Base-by-base conservation (phyloP, 1,139 yeast genomes). In the Wickerhamomyces sp. region DNA sequence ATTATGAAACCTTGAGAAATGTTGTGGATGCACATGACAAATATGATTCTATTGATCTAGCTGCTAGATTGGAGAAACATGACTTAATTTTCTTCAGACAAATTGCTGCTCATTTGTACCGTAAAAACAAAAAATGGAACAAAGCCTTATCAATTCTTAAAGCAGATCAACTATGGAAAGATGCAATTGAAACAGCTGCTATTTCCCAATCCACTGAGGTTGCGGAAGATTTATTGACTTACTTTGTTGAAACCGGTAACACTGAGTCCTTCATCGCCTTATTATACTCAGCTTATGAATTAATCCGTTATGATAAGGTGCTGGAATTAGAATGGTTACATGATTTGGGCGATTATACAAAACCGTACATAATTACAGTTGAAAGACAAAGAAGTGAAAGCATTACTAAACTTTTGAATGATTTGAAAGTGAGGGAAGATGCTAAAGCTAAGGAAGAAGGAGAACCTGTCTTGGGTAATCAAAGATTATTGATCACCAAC, bases 181-280 rank as follows among this genome's bases (percentile, higher is more conserved):
- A 90, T 61, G 89, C 96, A 50, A 85, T 94, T 59, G 87, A 80
- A 59, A 90, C 97, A 10, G 96, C 95, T 30, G 79, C 96, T n/a
- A 65, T 79, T 42, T 88, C 97, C 16, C 78, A 77, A 50, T 82
- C 83, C 51, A 60, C 77, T 19, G 89, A 86, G 60, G 82, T 92
- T 59, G 90, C 95, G 22, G 95, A 88, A 61, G 98, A 90, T 45
- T 71, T 88, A 50, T 70, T 92, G 60, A 78, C 84, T 45, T 94
- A 92, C 69, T 92, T 92, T 64, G 97, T 94, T 45, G 97, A 90
- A 58, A 89, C 95, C 35, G 98, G 96, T 56, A 92, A 92, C 69
- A 89, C 84, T 64, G 98, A 92, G 69, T 88, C 96, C 58, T 87
- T 88, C 60, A 87, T 89, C 55, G 97, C 96, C 10, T 76, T 90